Evolutionary conservation across 257 asterid species (phyloP).

Genomic region (Scutellaria minor): DNA sequence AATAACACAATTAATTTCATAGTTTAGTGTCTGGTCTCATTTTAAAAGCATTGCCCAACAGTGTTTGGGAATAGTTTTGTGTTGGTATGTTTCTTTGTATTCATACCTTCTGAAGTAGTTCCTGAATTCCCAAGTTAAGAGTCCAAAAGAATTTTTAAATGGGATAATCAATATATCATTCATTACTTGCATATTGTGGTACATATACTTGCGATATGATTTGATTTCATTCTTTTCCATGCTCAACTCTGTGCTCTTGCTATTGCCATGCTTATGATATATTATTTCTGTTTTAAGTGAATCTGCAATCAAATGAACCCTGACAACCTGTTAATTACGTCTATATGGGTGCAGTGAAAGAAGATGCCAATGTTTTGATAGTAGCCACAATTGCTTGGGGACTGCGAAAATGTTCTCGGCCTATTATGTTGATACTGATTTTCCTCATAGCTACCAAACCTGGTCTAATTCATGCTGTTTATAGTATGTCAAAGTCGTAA

Average conservation of each 20-base stretch:
- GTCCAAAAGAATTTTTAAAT: slow-evolving; percentile 25
- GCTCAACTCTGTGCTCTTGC: slow-evolving; percentile 12
- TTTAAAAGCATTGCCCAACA: background rate
- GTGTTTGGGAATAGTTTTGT: background rate
- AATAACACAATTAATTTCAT: no score
- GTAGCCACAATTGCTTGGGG: slow-evolving; percentile 99
- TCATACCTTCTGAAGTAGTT: background rate
- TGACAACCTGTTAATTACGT: slow-evolving; percentile 21
- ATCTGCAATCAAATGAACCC: slow-evolving; percentile 20
- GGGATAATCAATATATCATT: slow-evolving; percentile 1
- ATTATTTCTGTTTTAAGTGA: background rate
- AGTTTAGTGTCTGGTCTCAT: no score
- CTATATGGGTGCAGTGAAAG: slow-evolving; percentile 67
- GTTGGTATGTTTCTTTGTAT: background rate
- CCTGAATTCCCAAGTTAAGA: slow-evolving; percentile 10
- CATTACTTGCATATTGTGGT: slow-evolving; percentile 21
- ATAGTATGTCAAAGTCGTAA: slow-evolving; percentile 63
- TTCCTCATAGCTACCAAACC: slow-evolving; percentile 93
- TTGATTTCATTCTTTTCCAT: slow-evolving; percentile 1
- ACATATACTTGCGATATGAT: background rate
- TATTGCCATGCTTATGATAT: slow-evolving; percentile 5
- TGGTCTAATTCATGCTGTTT: slow-evolving; percentile 90
- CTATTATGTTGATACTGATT: slow-evolving; percentile 83
- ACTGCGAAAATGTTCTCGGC: slow-evolving; percentile 90
- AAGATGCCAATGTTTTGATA: slow-evolving; percentile 85